Conservation (phyloP, 1,284 basidiomycete genomes). For the Boletus smithii region DNA sequence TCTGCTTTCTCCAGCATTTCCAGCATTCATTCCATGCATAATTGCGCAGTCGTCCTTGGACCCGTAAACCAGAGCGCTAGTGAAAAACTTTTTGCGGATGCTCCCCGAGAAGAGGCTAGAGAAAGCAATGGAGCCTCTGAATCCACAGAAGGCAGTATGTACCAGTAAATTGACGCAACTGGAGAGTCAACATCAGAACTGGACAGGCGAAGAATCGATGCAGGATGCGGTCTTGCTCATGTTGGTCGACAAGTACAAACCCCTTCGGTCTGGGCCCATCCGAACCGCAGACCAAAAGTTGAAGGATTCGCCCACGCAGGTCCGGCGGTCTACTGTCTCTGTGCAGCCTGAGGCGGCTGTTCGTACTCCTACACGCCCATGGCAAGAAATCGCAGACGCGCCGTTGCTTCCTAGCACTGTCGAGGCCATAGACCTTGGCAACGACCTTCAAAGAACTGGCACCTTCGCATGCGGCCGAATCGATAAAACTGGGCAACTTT, state of each 20-base stretch:
- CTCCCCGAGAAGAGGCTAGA: constrained; percentile 51
- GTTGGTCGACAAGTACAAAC: constrained; percentile 41
- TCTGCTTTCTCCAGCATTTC: neutral
- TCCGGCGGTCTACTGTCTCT: constrained; percentile 9
- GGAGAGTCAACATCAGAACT: constrained; percentile 53
- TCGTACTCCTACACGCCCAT: constrained; percentile 3
- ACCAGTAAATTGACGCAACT: constrained; percentile 27
- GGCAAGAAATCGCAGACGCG: constrained; percentile 33
- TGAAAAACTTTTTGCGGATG: constrained; percentile 67
- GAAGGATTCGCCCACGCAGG: constrained; percentile 45
- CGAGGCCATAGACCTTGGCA: too few relatives aligned
- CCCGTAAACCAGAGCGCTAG: constrained; percentile 7
- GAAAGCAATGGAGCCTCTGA: constrained; percentile 20
- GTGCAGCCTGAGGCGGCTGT: neutral
- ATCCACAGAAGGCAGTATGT: too few relatives aligned
- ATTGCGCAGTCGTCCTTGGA: neutral
- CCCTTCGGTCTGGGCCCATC: constrained; percentile 56
- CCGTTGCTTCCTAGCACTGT: constrained; percentile 47
- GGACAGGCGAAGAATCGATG: constrained; percentile 74
- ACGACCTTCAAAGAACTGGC: constrained; percentile 11
- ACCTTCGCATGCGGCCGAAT: constrained; percentile 52
- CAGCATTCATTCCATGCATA: constrained; percentile 2
- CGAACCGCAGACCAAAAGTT: constrained; percentile 73
- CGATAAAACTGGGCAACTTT: constrained; percentile 51
- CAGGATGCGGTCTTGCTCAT: constrained; percentile 77